Evolutionary conservation across 1,284 basidiomycete species (phyloP), one percentile per base, ranked within the genome.

Genomic region (Sphagnurus paluster): DNA sequence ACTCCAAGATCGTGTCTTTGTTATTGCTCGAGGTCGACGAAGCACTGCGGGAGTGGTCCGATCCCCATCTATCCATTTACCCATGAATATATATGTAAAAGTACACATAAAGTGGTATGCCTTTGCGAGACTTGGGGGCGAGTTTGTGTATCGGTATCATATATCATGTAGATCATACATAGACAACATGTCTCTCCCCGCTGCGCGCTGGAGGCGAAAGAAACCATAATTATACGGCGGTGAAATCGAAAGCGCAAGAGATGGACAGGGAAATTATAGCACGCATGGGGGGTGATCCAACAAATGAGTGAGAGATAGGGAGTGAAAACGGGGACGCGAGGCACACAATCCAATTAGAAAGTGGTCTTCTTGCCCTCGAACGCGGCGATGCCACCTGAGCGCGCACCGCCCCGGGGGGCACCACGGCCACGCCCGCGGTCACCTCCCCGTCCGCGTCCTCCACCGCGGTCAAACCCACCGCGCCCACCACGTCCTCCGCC

Each of bases 341-440:
- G 24, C 30, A 35, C 10, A 6, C 17, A 14, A 23, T 26, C n/a
- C 16, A n/a, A 35, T 63, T 66, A 73, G 64, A 95, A 96, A 14
- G 82, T 88, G 50, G 79, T 85, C 76, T 94, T 96, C 69, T 77
- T 87, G 57, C 94, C 94, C 58, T 85, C 80, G 48, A 81, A 81
- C 24, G 77, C 65, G 45, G 84, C 71, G 59, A 93, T 86, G 19
- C 84, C 92, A 40, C 92, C 93, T 34, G 75, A 80, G 35, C 61
- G 59, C 13, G 55, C 53, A 24, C 59, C 56, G 35, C 59, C 66
- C 56, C 52, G 63, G 36, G 52, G 58, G 32, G 57, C 56, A 37
- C 61, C 59, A 19, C 59, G 55, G 17, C 57, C 54, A 6, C 56
- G 44, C 24, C 64, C 56, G 21, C 66, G 56, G 37, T 52, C 56